phyloP scores from a whole-genome alignment of 2,329 filamentous ascomycete genomes.

The Uncinocarpus reesii region DNA sequence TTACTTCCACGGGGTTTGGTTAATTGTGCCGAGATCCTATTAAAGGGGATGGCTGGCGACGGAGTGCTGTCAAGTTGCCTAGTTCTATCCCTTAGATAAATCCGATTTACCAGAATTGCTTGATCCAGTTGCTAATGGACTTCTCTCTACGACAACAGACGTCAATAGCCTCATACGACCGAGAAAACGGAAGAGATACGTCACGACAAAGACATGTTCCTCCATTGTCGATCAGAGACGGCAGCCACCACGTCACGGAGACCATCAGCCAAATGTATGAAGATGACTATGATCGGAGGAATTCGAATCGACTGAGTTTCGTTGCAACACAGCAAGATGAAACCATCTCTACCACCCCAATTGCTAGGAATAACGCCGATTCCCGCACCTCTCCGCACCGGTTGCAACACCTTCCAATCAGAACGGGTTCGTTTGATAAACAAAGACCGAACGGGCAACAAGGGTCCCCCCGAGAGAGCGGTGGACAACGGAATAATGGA shows the following conservation, averaged over 20 bases:
- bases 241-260: slow-evolving; percentile 88
- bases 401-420: slow-evolving; percentile 12
- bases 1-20: background rate
- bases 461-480: background rate
- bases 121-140: slow-evolving; percentile 11
- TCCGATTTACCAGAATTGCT: background rate
- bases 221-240: slow-evolving; percentile 67
- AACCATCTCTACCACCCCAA: slow-evolving; percentile 33
- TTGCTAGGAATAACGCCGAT: slow-evolving; percentile 23
- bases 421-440: slow-evolving; percentile 24
- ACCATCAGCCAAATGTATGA: slow-evolving; percentile 86
- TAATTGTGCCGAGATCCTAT: background rate
- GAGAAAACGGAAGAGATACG: slow-evolving; percentile 38
- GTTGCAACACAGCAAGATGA: slow-evolving; percentile 44
- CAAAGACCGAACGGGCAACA: slow-evolving; percentile 27
- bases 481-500: slow-evolving; percentile 26
- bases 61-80: background rate
- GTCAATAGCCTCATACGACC: slow-evolving; percentile 33
- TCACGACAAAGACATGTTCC: slow-evolving; percentile 49
- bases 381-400: slow-evolving; percentile 23
- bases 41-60: background rate
- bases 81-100: background rate
- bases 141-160: slow-evolving; percentile 25
- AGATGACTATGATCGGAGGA: slow-evolving; percentile 50
- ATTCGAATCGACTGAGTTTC: slow-evolving; percentile 65